These are phyloP conservation scores for Suillus ampliporus DNA, from an alignment of 768 basidiomycete species.

Conservation along the genomic window DNA sequence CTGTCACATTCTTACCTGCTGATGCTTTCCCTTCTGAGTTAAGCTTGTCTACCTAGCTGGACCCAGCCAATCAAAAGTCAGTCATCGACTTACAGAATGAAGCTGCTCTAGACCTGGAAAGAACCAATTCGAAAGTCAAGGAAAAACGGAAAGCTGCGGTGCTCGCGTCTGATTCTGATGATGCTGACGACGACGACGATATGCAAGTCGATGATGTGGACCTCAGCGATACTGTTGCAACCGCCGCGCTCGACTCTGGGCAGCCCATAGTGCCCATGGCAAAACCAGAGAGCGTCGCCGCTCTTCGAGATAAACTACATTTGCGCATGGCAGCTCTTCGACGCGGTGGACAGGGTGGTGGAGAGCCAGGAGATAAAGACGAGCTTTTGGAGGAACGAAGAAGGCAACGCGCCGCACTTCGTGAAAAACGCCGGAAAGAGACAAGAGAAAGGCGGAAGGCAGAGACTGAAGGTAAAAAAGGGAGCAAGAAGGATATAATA, in stretches of 20 bases:
- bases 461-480: constrained; percentile 63
- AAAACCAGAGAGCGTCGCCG: constrained; percentile 60
- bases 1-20: not conserved
- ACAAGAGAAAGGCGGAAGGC: constrained; percentile 80
- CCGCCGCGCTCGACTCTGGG: not conserved
- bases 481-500: constrained; percentile 45
- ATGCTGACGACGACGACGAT: constrained; percentile 28
- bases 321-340: constrained; percentile 75
- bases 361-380: constrained; percentile 70
- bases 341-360: constrained; percentile 41
- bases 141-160: constrained; percentile 55
- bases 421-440: constrained; percentile 85
- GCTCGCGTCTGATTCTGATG: constrained; percentile 36
- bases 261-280: constrained; percentile 70
- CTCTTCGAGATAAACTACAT: constrained; percentile 76
- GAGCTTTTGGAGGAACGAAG: constrained; percentile 83
- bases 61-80: constrained; percentile 88
- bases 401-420: constrained; percentile 75
- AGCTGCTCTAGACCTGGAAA: constrained; percentile 38
- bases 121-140: constrained; percentile 32
- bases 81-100: constrained; percentile 76
- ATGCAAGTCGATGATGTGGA: constrained; percentile 42
- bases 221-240: constrained; percentile 27
- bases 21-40: not conserved
- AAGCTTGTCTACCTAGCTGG: constrained; percentile 62